Conservation (phyloP, 2,329 filamentous ascomycete species). For the Aspergillus pseudoviridinutans region DNA sequence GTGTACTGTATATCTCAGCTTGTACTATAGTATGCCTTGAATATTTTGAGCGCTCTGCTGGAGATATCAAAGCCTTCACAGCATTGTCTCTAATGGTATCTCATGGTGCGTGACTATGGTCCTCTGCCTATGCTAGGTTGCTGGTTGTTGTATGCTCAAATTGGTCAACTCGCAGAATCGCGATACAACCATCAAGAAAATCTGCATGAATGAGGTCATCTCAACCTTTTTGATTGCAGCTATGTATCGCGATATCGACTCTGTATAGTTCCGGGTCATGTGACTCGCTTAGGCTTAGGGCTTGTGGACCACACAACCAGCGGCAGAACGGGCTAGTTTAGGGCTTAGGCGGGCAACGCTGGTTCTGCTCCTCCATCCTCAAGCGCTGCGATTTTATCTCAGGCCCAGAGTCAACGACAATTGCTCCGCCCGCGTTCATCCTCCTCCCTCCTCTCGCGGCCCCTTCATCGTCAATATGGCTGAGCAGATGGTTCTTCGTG, state of each 20-base stretch:
- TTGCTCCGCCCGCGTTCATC: conserved; percentile 39
- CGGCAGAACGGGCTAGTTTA: conserved; percentile 31
- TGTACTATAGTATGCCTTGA: conserved; percentile 6
- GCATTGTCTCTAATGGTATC: background rate
- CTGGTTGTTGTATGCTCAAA: background rate
- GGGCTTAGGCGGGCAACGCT: conserved; percentile 33
- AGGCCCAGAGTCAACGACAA: conserved; percentile 36
- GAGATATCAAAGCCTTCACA: background rate
- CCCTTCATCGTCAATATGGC: conserved; percentile 59
- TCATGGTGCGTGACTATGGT: background rate
- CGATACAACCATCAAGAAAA: background rate
- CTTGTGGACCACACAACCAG: conserved; percentile 20
- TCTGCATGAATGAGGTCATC: background rate
- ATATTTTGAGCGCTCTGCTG: background rate
- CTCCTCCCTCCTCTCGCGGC: conserved; percentile 34
- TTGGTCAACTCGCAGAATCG: background rate
- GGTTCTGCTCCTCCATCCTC: conserved; percentile 32
- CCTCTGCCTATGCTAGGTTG: too few species aligned
- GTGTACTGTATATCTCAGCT: background rate
- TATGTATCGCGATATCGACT: background rate
- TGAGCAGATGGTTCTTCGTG: conserved; percentile 93
- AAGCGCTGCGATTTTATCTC: conserved; percentile 36
- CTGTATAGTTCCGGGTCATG: conserved; percentile 12
- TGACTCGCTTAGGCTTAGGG: conserved; percentile 34
- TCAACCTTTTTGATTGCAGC: background rate